Evolutionary conservation across 768 basidiomycete species (phyloP), one percentile per base, ranked within the genome.

Genomic region (Lactarius hatsudake): DNA sequence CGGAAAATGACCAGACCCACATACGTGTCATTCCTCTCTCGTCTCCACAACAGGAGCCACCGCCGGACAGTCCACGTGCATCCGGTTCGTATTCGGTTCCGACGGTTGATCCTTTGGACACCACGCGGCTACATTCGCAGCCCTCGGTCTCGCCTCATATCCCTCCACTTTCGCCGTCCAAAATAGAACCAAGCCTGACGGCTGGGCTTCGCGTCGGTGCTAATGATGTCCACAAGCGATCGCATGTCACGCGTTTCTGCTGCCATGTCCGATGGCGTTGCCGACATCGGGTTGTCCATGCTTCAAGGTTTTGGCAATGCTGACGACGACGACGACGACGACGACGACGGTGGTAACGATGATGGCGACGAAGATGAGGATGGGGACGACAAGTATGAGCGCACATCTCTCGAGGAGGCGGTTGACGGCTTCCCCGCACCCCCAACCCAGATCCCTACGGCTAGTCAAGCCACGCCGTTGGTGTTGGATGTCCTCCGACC

Each of bases 271-370:
- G 88, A 89, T 65, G 88, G 85, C 4, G 84, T 86, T 59, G 78
- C 83, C 1, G 90, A 87, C 0, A 91, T 92, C 43, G 90, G 90
- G 1, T 76, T 91, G 40, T 86, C 86, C 2, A 76, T 91, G 62
- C 76, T 92, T 61, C 84, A 86, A 69, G 81, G 80, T 48, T 75
- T 85, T 68, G 81, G 78, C 3, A 77, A 72, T 15, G 80, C 71
- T 3, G 74, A 74, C 12, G 74, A 72, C 13, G 62, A 40, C 26
- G 74, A 72, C 13, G 62, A 40, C 26, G 74, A 72, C 2, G 72
- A 72, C 1, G 73, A 72, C 20, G 65, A 56, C 9, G 74, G 65
- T 9, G 53, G 65, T 17, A 34, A 20, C 10, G 42, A 32, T 4
- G 6, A 20, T 1, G 75, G 72, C 1, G 69, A 63, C 9, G 70